phyloP scores from a whole-genome alignment of 2,329 filamentous ascomycete species.

The Dactylonectria macrodidyma region DNA sequence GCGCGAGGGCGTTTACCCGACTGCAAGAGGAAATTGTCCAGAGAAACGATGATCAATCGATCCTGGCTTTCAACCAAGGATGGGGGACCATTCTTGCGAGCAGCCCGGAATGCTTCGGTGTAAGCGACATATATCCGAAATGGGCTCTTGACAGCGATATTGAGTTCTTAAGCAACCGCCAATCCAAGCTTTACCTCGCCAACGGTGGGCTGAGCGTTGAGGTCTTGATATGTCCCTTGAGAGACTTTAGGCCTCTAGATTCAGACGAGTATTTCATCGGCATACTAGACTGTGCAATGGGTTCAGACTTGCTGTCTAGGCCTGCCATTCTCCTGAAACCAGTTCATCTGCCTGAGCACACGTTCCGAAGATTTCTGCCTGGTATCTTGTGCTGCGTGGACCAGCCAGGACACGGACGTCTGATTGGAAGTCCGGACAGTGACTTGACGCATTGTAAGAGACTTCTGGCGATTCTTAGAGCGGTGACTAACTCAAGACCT shows the following conservation, averaged over 20 bases:
- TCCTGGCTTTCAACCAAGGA: slow-evolving; percentile 29
- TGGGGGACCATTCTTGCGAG: slow-evolving; percentile 15
- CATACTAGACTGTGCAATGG: slow-evolving; percentile 25
- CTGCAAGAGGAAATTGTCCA: slow-evolving; percentile 42
- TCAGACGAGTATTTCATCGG: slow-evolving; percentile 19
- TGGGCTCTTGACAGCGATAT: slow-evolving; percentile 8
- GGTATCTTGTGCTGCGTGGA: slow-evolving; percentile 21
- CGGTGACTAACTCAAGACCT: background rate
- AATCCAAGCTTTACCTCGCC: slow-evolving; percentile 21
- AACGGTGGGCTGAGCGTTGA: slow-evolving; percentile 13
- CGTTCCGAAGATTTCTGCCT: slow-evolving; percentile 22
- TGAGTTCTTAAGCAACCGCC: slow-evolving; percentile 16
- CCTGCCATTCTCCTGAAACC: slow-evolving; percentile 22
- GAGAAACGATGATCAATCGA: slow-evolving; percentile 28
- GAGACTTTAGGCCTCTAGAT: slow-evolving; percentile 16
- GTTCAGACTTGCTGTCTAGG: slow-evolving; percentile 9
- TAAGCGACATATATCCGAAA: slow-evolving; percentile 15
- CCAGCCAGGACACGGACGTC: slow-evolving; percentile 10
- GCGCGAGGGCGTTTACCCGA: slow-evolving; percentile 33
- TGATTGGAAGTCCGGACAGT: background rate
- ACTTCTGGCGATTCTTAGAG: background rate
- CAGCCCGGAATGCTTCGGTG: slow-evolving; percentile 19
- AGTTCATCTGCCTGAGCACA: background rate
- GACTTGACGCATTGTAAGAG: slow-evolving; percentile 1
- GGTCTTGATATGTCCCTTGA: slow-evolving; percentile 14